A percentile compares a stretch with the other conserved stretches of the same genome.
Conservation (phyloP, 1,284 basidiomycete species). For the Malassezia nana region DNA sequence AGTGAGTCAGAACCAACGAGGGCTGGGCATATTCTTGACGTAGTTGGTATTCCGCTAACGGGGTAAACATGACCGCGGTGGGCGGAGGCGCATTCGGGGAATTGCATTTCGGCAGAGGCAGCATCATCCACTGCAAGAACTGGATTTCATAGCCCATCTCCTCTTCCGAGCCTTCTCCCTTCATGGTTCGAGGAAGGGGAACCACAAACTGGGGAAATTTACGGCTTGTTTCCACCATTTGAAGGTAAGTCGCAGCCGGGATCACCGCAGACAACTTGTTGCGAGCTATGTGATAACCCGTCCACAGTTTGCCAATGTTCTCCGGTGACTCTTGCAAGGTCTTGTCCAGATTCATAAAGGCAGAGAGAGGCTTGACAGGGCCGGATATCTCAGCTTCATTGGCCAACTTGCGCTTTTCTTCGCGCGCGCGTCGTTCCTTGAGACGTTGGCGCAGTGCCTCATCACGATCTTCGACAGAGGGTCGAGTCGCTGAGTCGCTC, state of each 20-base stretch:
- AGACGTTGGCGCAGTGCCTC: conserved; percentile 8
- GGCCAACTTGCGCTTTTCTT: conserved; percentile 3
- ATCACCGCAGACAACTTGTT: conserved; percentile 46
- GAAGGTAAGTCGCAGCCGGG: conserved; percentile 28
- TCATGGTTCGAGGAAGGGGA: conserved; percentile 32
- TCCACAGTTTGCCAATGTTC: conserved; percentile 41
- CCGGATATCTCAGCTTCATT: conserved; percentile 19
- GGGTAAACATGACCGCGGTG: conserved; percentile 70
- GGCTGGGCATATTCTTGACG: conserved; percentile 80
- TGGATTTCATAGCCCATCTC: conserved; percentile 43
- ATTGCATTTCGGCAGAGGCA: conserved; percentile 18
- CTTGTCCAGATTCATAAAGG: conserved; percentile 35
- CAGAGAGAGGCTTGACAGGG: conserved; percentile 23
- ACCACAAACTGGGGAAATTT: conserved; percentile 43
- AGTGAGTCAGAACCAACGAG: conserved; percentile 78
- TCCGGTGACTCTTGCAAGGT: conserved; percentile 24
- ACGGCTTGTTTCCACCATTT: conserved; percentile 28
- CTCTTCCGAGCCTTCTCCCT: conserved; percentile 14
- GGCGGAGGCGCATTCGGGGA: conserved; percentile 15
- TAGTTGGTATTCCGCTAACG: conserved; percentile 85
- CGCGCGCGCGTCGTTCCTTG: not conserved
- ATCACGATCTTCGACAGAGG: conserved; percentile 9
- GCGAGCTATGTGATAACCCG: conserved; percentile 40
- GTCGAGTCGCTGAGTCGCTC: not conserved
- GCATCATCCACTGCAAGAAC: conserved; percentile 39